phyloP scores from a whole-genome alignment of 73 alveolate species.

The Tetrahymena borealis region DNA sequence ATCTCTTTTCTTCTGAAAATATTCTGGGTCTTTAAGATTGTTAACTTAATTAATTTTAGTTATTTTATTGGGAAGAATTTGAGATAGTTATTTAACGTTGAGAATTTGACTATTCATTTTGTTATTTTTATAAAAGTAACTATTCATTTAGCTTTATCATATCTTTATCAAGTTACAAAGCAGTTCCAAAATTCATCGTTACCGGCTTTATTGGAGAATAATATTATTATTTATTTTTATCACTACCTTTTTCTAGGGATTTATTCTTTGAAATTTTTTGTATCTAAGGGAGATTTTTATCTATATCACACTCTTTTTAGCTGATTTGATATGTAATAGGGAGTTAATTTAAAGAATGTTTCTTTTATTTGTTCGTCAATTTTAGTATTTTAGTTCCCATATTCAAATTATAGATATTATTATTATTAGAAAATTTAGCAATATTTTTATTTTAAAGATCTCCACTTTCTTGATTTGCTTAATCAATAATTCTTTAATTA shows the following conservation, averaged over 20 bases:
- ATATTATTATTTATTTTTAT: background rate
- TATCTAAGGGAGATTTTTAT: too few relatives aligned
- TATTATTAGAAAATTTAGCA: too few relatives aligned
- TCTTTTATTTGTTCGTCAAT: too few relatives aligned
- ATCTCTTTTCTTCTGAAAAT: background rate
- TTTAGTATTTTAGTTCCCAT: too few relatives aligned
- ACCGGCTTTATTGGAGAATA: background rate
- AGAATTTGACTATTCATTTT: background rate
- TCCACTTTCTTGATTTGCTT: too few relatives aligned
- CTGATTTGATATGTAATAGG: too few relatives aligned
- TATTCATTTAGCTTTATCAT: background rate
- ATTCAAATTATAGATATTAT: too few relatives aligned
- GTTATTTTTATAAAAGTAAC: background rate
- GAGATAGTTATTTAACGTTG: background rate
- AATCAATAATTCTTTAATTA: too few relatives aligned
- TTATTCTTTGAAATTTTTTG: background rate
- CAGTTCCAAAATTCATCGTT: background rate
- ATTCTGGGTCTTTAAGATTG: background rate
- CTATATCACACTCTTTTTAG: too few relatives aligned
- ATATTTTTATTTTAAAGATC: too few relatives aligned
- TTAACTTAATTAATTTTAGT: background rate
- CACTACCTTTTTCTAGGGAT: background rate
- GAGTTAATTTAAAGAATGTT: too few relatives aligned
- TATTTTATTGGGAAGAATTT: background rate
- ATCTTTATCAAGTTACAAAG: background rate